These are phyloP conservation scores for Globisporangium iwayamae DNA, from an alignment of 352 stramenopile species.

Conservation along the genomic window DNA sequence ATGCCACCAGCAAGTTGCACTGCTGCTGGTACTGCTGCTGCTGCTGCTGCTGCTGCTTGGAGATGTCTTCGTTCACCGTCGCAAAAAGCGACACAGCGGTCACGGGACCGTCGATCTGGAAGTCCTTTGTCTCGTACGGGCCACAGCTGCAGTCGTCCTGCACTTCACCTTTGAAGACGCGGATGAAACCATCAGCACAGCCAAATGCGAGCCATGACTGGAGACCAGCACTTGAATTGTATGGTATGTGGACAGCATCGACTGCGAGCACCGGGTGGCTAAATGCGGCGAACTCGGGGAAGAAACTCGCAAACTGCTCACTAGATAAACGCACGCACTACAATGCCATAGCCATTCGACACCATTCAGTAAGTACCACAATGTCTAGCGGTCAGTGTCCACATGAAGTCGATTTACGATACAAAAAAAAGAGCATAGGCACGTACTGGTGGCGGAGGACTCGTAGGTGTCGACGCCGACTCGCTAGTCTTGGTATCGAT, in stretches of 20 bases:
- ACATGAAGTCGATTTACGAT: neutral
- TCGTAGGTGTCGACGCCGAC: neutral
- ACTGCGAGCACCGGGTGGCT: constrained; percentile 48
- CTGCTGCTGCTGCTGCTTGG: neutral
- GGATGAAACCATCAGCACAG: constrained; percentile 62
- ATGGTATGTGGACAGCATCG: constrained; percentile 26
- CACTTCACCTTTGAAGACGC: constrained; percentile 43
- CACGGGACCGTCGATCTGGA: constrained; percentile 58
- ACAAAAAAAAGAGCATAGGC: neutral
- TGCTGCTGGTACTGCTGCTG: neutral
- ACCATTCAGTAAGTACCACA: neutral
- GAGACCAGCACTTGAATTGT: neutral
- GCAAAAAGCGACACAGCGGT: constrained; percentile 57
- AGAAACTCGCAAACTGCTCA: constrained; percentile 64
- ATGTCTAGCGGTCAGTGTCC: neutral
- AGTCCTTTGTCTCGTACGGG: constrained; percentile 44
- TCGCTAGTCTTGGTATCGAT: constrained; percentile 28
- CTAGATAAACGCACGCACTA: constrained; percentile 49
- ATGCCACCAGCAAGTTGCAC: constrained; percentile 61
- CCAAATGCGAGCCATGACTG: constrained; percentile 52
- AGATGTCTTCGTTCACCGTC: neutral
- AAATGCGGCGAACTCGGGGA: constrained; percentile 66
- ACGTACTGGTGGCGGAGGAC: neutral
- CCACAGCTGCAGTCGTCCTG: constrained; percentile 30
- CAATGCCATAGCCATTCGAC: neutral